Evolutionary conservation across 2,329 filamentous ascomycete species (phyloP), one percentile per base, ranked within the genome.

Genomic region (Aspergillus viridinutans): DNA sequence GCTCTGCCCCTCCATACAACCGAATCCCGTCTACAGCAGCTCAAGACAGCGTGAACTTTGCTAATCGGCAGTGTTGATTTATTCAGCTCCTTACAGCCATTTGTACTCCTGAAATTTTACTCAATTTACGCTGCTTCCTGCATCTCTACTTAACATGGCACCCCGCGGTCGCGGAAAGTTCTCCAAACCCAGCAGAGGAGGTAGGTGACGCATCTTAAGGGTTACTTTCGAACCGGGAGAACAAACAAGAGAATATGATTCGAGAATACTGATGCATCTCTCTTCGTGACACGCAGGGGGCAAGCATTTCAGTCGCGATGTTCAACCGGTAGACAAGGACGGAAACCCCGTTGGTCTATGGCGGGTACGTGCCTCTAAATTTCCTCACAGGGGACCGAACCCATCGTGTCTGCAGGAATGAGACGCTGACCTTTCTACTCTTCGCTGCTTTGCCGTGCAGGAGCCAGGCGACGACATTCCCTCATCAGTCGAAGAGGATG

Each of bases 301-400:
- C 70, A 96, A 97, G 78, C 88, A 96, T 71, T 99, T 95, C 80
- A 97, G 92, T 64, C 89, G 91, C 64, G 88, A 97, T 74, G 86
- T 97, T 49, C 87, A 90, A 74, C 92, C 92, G 21, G 79, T 94
- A 69, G 92, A 97, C 70, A 87, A 87, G 65, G 90, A 97, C 71
- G 94, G 93, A 66, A 94, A 94, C 70, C 86, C 90, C 66, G 81
- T 93, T 61, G 87, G 89, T 81, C 93, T 96, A 84, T 96, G 93
- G 90, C 86, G 84, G 72, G 84, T 86, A 71, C 77, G 85, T 70
- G 59, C 32, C 32, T 35, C 29, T 32, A 14, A 14, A 32, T 32
- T 14, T 2, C 29, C 29, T 14, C 29, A 3, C 3, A 14, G 4
- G 28, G 28, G 10, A 29, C 28, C 29, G 10, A 12, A 14, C 32